Conservation (phyloP, 2,329 filamentous ascomycete species). For the Fusarium goolgardi region DNA sequence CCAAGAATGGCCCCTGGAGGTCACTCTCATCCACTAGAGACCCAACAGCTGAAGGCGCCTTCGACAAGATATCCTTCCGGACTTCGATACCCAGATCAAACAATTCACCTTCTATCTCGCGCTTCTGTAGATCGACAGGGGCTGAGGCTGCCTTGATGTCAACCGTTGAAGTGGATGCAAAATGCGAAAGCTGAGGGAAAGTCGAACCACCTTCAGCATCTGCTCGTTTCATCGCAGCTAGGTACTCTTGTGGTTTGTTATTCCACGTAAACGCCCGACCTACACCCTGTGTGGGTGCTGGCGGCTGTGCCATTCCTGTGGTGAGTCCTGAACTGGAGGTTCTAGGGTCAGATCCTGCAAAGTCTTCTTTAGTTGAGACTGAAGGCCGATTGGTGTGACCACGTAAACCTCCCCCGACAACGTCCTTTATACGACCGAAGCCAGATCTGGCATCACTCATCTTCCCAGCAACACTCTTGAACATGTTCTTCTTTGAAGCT, state of each 20-base stretch:
- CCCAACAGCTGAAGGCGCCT: conserved; percentile 66
- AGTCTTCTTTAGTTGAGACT: conserved; percentile 62
- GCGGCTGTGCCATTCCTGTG: conserved; percentile 50
- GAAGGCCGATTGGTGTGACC: conserved; percentile 67
- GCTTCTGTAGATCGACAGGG: conserved; percentile 39
- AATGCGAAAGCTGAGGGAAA: conserved; percentile 42
- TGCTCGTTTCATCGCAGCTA: conserved; percentile 55
- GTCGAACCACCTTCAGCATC: conserved; percentile 47
- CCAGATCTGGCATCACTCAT: conserved; percentile 85
- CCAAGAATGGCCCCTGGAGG: conserved; percentile 64
- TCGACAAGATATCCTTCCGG: conserved; percentile 56
- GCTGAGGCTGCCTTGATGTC: conserved; percentile 41
- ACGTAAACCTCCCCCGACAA: conserved; percentile 72
- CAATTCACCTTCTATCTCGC: conserved; percentile 46
- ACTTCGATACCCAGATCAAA: conserved; percentile 55
- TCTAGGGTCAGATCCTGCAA: conserved; percentile 50
- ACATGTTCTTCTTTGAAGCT: conserved; percentile 72
- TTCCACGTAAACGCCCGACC: conserved; percentile 72
- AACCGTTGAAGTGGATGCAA: conserved; percentile 46
- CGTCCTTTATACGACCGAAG: conserved; percentile 86
- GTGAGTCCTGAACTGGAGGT: conserved; percentile 25
- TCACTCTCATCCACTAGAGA: conserved; percentile 71
- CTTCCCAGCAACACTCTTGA: conserved; percentile 82
- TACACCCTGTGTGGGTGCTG: conserved; percentile 51
- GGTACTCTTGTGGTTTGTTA: conserved; percentile 71